Percentiles rank a stretch among this genome's conserved stretches.
phyloP scores from a whole-genome alignment of 2,329 filamentous ascomycete species.

The Xylariales sp. region DNA sequence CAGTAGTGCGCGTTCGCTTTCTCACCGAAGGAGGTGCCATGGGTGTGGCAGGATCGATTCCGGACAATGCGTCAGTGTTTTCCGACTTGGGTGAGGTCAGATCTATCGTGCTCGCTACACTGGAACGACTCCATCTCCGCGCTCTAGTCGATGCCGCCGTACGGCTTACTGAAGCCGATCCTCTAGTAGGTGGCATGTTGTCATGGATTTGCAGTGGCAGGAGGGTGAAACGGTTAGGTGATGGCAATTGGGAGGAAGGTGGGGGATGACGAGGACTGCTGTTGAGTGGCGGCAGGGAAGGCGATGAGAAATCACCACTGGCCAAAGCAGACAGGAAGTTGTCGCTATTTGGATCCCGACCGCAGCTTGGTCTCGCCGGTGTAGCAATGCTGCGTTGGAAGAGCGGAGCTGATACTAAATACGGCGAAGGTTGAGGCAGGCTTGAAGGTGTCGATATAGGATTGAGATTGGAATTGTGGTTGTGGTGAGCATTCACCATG shows the following conservation, averaged over 20 bases:
- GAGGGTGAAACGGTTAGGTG: too few species aligned
- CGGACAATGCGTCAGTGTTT: slow-evolving; percentile 9
- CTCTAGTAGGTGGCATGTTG: too few species aligned
- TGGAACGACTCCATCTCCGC: not conserved
- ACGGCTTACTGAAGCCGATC: not conserved
- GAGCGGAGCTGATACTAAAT: too few species aligned
- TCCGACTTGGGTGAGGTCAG: slow-evolving; percentile 12
- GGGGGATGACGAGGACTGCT: too few species aligned
- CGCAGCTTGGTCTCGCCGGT: not conserved
- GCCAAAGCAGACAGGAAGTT: slow-evolving; percentile 18
- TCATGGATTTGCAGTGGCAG: too few species aligned
- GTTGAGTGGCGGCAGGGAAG: slow-evolving; percentile 23
- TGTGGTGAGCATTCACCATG: too few species aligned
- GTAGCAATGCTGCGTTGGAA: not conserved
- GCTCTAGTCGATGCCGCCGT: not conserved
- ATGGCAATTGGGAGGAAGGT: too few species aligned
- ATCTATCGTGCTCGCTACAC: slow-evolving; percentile 1
- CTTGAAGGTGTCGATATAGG: too few species aligned
- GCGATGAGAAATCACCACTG: slow-evolving; percentile 24
- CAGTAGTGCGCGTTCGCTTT: slow-evolving; percentile 13
- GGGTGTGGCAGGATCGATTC: slow-evolving; percentile 17
- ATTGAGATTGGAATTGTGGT: too few species aligned
- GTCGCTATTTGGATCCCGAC: slow-evolving; percentile 13
- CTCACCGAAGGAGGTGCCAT: slow-evolving; percentile 18
- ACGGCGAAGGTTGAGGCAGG: too few species aligned